Evolutionary conservation across 108 stramenopile species (phyloP).

Genomic region (Schizochytrium sp.): DNA sequence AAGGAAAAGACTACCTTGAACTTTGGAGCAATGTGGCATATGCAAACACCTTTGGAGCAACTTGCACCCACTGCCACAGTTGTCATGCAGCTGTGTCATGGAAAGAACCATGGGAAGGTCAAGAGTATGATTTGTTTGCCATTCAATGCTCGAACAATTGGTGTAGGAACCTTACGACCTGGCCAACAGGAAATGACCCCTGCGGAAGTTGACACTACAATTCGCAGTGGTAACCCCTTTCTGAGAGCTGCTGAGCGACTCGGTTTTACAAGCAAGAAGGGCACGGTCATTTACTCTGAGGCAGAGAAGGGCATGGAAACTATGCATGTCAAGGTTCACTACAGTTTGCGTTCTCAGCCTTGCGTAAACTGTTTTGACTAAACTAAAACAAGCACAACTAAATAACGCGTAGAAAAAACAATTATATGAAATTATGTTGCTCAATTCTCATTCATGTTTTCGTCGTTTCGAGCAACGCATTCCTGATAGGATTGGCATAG

Average conservation of each 20-base stretch:
- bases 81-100: conserved; percentile 14
- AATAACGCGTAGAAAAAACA: not conserved
- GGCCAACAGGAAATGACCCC: conserved; percentile 44
- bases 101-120: conserved; percentile 8
- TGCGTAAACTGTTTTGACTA: conserved; percentile 25
- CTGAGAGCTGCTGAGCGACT: not conserved
- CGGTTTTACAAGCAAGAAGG: not conserved
- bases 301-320: not conserved
- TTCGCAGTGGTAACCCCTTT: not conserved
- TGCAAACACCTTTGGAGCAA: conserved; percentile 49
- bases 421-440: too few relatives aligned
- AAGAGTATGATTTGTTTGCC: not conserved
- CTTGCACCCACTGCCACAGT: not conserved
- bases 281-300: not conserved
- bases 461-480: too few relatives aligned
- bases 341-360: conserved; percentile 6
- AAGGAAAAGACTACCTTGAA: not conserved
- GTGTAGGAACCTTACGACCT: not conserved
- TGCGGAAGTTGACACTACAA: not conserved
- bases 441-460: too few relatives aligned
- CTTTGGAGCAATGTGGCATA: conserved; percentile 55
- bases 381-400: not conserved
- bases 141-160: conserved; percentile 51
- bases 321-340: conserved; percentile 2
- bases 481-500: too few relatives aligned